These are phyloP conservation scores for Thelephora terrestris DNA, from an alignment of 1,284 basidiomycete species.

Conservation along the genomic window DNA sequence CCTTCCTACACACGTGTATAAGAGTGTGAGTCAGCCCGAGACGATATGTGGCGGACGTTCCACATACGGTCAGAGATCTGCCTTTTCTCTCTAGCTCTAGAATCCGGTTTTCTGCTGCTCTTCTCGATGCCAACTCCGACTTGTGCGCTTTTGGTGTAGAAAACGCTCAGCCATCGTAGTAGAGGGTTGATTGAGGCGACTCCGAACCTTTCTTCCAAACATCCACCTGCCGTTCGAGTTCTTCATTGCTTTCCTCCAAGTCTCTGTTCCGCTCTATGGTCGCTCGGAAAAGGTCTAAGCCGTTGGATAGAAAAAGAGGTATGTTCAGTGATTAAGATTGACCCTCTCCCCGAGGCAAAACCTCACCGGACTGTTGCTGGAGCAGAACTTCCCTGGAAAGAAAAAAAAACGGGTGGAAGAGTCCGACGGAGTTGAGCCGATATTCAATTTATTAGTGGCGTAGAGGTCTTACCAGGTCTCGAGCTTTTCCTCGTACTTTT, in stretches of 20 bases:
- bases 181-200: neutral
- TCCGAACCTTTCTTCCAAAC: conserved; percentile 25
- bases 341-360: too few relatives aligned
- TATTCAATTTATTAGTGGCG: neutral
- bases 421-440: neutral
- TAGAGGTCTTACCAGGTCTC: neutral
- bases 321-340: too few relatives aligned
- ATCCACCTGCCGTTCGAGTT: conserved; percentile 27
- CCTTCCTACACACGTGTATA: conserved; percentile 21
- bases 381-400: neutral
- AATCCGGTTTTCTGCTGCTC: conserved; percentile 18
- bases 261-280: conserved; percentile 22
- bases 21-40: neutral
- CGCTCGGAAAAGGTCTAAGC: conserved; percentile 24
- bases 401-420: neutral
- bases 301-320: neutral
- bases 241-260: conserved; percentile 23
- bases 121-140: conserved; percentile 8
- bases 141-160: too few relatives aligned
- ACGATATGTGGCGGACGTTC: neutral
- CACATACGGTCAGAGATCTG: conserved; percentile 25
- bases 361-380: neutral
- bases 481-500: neutral
- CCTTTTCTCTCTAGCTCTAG: conserved; percentile 24
- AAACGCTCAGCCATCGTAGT: too few relatives aligned